A percentile compares a stretch with the other conserved stretches of the same genome.
Evolutionary conservation across 257 asterid species (phyloP).

Genomic region (Plectranthus barbatus): DNA sequence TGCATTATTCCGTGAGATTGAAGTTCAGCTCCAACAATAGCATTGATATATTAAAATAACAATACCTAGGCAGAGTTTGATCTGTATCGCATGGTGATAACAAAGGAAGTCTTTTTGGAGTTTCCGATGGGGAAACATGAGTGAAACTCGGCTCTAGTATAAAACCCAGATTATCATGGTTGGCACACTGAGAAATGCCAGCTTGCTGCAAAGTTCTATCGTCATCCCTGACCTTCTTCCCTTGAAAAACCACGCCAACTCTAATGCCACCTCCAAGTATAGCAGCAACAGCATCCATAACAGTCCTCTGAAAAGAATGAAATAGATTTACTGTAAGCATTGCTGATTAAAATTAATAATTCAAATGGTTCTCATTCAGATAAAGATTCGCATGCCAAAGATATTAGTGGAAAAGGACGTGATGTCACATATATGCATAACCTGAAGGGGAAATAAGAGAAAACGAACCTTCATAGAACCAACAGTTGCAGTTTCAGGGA

Average conservation of each 20-base stretch:
- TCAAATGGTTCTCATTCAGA: neutral
- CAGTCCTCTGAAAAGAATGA: slow-evolving; percentile 45
- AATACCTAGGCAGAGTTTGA: slow-evolving; percentile 33
- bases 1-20: neutral
- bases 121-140: slow-evolving; percentile 22
- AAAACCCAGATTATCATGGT: slow-evolving; percentile 56
- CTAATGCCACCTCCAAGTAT: slow-evolving; percentile 57
- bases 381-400: neutral
- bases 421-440: neutral
- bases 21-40: neutral
- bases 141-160: slow-evolving; percentile 45
- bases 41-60: neutral
- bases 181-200: slow-evolving; percentile 47
- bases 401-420: neutral
- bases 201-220: slow-evolving; percentile 60
- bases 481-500: slow-evolving; percentile 84
- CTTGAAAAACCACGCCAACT: slow-evolving; percentile 65
- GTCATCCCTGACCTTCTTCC: slow-evolving; percentile 68
- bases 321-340: neutral
- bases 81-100: slow-evolving; percentile 23
- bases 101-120: slow-evolving; percentile 21
- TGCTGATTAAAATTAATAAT: neutral
- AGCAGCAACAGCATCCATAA: slow-evolving; percentile 67
- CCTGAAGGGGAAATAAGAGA: neutral
- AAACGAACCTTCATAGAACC: slow-evolving; percentile 81